These are phyloP conservation scores for Annulohypoxylon nitens DNA, from an alignment of 495 filamentous ascomycete genomes.

Conservation along the genomic window DNA sequence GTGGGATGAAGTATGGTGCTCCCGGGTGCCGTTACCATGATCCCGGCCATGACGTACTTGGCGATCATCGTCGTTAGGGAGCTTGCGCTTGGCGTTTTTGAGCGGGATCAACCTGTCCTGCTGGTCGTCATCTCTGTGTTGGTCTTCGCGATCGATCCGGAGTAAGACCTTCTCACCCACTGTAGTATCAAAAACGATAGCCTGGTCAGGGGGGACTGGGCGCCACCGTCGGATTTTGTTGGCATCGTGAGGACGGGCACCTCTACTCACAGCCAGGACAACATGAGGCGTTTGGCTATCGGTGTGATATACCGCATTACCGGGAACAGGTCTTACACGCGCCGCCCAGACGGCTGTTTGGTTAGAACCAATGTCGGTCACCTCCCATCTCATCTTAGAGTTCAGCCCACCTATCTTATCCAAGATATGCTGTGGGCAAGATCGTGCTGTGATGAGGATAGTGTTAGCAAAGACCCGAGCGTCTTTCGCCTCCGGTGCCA, in stretches of 20 bases:
- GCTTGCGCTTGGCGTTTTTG: conserved; percentile 69
- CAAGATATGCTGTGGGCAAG: conserved; percentile 74
- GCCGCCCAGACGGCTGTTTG: conserved; percentile 92
- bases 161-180: conserved; percentile 90
- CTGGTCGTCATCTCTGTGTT: conserved; percentile 68
- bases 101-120: conserved; percentile 69
- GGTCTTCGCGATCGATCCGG: conserved; percentile 78
- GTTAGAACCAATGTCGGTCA: conserved; percentile 77
- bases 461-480: conserved; percentile 88
- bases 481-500: conserved; percentile 69
- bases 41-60: conserved; percentile 48
- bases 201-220: conserved; percentile 73
- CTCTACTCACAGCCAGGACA: conserved; percentile 78
- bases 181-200: conserved; percentile 77
- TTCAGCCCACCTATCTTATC: conserved; percentile 88
- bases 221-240: conserved; percentile 88
- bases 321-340: conserved; percentile 77
- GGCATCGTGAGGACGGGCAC: conserved; percentile 82
- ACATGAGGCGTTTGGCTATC: conserved; percentile 80
- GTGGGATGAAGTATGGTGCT: conserved; percentile 54
- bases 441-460: conserved; percentile 86
- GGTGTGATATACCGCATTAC: conserved; percentile 74
- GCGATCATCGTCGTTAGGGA: conserved; percentile 64
- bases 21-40: conserved; percentile 54
- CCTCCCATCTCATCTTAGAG: conserved; percentile 82